Percentiles rank a stretch among this genome's conserved stretches.
Evolutionary conservation across 352 stramenopile genomes (phyloP).

Genomic region (Phytophthora boehmeriae): DNA sequence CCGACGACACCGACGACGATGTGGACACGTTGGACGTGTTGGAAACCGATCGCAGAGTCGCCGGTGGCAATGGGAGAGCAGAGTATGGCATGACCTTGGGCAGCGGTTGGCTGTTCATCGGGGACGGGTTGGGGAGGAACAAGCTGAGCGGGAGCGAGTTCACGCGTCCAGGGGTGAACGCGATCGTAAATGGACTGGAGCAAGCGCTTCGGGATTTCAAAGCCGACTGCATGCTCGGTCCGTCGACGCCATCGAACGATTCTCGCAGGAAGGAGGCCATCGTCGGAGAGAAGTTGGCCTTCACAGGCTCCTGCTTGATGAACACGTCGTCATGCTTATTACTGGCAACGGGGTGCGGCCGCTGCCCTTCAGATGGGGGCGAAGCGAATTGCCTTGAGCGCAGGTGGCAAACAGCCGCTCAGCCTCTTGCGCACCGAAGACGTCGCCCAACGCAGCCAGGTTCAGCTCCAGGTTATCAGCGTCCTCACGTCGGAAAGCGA

Average conservation of each 20-base stretch:
- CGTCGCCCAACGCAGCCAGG: slow-evolving; percentile 47
- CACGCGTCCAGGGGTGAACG: slow-evolving; percentile 24
- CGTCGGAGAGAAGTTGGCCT: slow-evolving; percentile 48
- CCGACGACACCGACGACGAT: slow-evolving; percentile 28
- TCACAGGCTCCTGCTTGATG: slow-evolving; percentile 50
- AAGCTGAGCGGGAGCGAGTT: slow-evolving; percentile 38
- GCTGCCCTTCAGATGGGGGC: slow-evolving; percentile 43
- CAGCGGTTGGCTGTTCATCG: slow-evolving; percentile 14
- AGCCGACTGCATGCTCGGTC: slow-evolving; percentile 31
- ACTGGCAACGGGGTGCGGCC: slow-evolving; percentile 20
- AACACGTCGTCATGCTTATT: slow-evolving; percentile 14
- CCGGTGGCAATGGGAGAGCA: slow-evolving; percentile 26
- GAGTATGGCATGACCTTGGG: slow-evolving; percentile 26
- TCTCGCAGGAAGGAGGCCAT: slow-evolving; percentile 71
- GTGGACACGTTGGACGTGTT: slow-evolving; percentile 19
- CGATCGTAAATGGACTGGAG: slow-evolving; percentile 20
- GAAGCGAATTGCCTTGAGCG: no score
- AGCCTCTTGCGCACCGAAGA: slow-evolving; percentile 40
- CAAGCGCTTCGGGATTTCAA: slow-evolving; percentile 20
- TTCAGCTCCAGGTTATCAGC: slow-evolving; percentile 52
- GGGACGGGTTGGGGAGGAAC: slow-evolving; percentile 16
- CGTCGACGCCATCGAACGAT: slow-evolving; percentile 59
- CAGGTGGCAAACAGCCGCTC: slow-evolving; percentile 11
- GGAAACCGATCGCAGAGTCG: slow-evolving; percentile 26
- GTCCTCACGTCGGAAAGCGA: slow-evolving; percentile 35